Conservation (phyloP, 208 protist species). For the Wallacemonas sp. region DNA sequence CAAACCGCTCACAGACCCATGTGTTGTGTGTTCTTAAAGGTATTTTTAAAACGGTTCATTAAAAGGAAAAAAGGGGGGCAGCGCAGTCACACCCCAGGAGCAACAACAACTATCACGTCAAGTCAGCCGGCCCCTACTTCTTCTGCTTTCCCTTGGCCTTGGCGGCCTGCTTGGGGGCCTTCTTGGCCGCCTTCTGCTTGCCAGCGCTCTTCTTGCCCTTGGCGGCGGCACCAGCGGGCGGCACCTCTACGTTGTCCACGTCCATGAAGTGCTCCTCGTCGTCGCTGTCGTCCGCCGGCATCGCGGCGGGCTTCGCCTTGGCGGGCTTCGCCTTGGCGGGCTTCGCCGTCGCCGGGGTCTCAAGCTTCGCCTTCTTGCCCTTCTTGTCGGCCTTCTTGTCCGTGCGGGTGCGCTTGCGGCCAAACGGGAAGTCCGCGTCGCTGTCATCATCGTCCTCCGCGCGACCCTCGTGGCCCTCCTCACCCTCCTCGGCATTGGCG, state of each 20-base stretch:
- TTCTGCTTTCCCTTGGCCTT: conserved; percentile 34
- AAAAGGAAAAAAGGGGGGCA: background rate
- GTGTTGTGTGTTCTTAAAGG: too few relatives aligned
- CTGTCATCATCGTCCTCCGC: conserved; percentile 27
- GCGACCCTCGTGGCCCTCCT: conserved; percentile 20
- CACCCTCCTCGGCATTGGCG: conserved; percentile 30
- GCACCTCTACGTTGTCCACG: conserved; percentile 40
- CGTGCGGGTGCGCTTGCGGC: conserved; percentile 1
- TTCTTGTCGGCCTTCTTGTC: background rate
- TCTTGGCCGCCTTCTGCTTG: conserved; percentile 3
- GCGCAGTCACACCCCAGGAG: too few relatives aligned
- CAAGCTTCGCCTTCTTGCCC: conserved; percentile 22
- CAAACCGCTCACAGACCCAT: background rate
- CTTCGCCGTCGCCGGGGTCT: too few relatives aligned
- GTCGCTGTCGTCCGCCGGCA: conserved; percentile 23
- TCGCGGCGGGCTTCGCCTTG: conserved; percentile 17
- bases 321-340: conserved; percentile 14
- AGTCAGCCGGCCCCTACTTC: background rate
- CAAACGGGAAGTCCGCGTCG: conserved; percentile 20
- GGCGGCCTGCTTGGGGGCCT: background rate
- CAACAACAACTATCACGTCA: too few relatives aligned
- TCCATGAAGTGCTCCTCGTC: conserved; percentile 75
- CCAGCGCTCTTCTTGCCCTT: conserved; percentile 12
- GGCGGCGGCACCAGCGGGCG: background rate
- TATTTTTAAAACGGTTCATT: conserved; percentile 4